These are phyloP conservation scores for Rusavskia elegans DNA, from an alignment of 495 filamentous ascomycete genomes.

Conservation along the genomic window DNA sequence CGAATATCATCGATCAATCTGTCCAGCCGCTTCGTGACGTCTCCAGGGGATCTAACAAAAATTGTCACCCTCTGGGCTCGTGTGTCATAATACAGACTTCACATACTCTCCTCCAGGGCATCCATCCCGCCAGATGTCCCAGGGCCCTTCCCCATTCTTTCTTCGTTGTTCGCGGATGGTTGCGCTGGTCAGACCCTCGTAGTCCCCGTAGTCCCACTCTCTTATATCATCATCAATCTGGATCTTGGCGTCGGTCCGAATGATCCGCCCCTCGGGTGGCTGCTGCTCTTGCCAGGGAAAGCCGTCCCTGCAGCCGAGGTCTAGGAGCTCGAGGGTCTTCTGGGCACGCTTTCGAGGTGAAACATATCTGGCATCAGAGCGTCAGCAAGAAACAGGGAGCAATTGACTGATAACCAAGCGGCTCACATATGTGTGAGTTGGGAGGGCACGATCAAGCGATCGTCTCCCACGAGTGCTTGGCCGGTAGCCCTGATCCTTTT, in stretches of 20 bases:
- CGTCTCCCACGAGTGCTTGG: conserved; percentile 64
- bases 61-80: neutral
- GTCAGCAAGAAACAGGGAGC: neutral
- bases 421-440: conserved; percentile 60
- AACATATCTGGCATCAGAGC: conserved; percentile 42
- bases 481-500: conserved; percentile 70
- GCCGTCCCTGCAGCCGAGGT: conserved; percentile 35
- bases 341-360: conserved; percentile 78
- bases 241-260: conserved; percentile 37
- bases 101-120: conserved; percentile 45
- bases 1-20: conserved; percentile 59
- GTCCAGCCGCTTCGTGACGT: conserved; percentile 56
- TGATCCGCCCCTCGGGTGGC: conserved; percentile 22
- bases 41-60: conserved; percentile 37
- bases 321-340: conserved; percentile 70
- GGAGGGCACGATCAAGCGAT: conserved; percentile 71
- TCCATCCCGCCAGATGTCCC: conserved; percentile 22
- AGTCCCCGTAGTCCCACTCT: conserved; percentile 95
- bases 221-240: conserved; percentile 61
- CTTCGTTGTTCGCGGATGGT: conserved; percentile 46
- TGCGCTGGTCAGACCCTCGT: conserved; percentile 72
- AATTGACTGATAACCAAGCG: neutral
- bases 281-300: conserved; percentile 36
- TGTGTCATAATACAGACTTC: neutral
- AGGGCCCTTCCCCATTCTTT: conserved; percentile 22